Evolutionary conservation across 305 asterid species (phyloP).

Genomic region (Fraxinus platypoda): DNA sequence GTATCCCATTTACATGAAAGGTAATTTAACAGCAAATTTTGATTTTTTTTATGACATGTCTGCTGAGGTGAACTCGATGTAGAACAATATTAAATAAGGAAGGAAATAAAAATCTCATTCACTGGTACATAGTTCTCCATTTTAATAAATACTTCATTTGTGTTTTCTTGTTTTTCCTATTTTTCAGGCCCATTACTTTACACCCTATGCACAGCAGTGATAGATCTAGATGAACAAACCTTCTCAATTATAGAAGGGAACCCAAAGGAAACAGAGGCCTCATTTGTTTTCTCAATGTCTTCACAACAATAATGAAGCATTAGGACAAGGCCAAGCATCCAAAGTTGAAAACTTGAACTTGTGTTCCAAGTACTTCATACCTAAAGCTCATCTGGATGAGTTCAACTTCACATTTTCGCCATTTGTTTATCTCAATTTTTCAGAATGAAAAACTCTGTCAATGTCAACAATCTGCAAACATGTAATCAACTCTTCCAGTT

Average conservation of each 20-base stretch:
- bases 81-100: not conserved
- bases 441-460: not conserved
- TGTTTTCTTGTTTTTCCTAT: not conserved
- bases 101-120: not conserved
- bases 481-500: not conserved
- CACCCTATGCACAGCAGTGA: slow-evolving; percentile 66
- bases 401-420: not conserved
- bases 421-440: not conserved
- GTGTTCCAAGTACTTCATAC: not conserved
- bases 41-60: not conserved
- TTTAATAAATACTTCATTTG: not conserved
- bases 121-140: not conserved
- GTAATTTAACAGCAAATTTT: slow-evolving; percentile 27
- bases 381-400: not conserved
- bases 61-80: not conserved
- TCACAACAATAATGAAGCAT: slow-evolving; percentile 1
- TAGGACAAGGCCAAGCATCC: not conserved
- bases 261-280: slow-evolving; percentile 43
- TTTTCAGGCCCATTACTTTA: slow-evolving; percentile 65
- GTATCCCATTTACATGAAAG: slow-evolving; percentile 82
- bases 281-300: slow-evolving; percentile 43
- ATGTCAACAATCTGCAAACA: not conserved
- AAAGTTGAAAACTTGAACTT: not conserved
- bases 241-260: slow-evolving; percentile 57
- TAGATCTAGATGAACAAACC: slow-evolving; percentile 58